Percentiles rank a stretch among this genome's conserved stretches.
Evolutionary conservation across 768 basidiomycete genomes (phyloP).

Genomic region (Kwoniella pini): DNA sequence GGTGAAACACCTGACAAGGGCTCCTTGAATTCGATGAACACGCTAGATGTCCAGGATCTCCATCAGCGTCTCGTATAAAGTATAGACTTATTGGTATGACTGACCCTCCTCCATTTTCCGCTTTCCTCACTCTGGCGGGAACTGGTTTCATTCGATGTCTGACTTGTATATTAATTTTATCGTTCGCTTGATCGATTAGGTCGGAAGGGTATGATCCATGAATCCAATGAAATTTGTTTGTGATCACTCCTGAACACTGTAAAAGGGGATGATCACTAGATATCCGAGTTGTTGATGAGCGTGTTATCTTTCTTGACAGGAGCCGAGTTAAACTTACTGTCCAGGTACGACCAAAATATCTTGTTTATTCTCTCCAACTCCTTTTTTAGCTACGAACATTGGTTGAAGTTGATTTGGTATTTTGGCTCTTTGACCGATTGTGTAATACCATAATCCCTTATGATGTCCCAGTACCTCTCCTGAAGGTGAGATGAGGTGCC

Average conservation of each 20-base stretch:
- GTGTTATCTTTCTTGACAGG: too few species aligned
- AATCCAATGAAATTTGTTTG: slow-evolving; percentile 69
- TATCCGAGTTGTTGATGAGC: too few species aligned
- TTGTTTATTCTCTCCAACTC: slow-evolving; percentile 59
- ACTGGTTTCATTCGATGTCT: slow-evolving; percentile 69
- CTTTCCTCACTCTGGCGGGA: slow-evolving; percentile 58
- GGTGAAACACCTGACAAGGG: slow-evolving; percentile 70
- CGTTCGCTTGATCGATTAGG: slow-evolving; percentile 51
- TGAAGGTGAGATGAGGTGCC: slow-evolving; percentile 66
- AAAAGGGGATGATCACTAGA: slow-evolving; percentile 66
- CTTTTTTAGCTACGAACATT: slow-evolving; percentile 76
- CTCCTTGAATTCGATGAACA: slow-evolving; percentile 61
- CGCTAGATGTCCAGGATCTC: too few species aligned
- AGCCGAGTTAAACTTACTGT: slow-evolving; percentile 61
- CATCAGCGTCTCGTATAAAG: neutral
- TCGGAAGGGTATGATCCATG: slow-evolving; percentile 58
- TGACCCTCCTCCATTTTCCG: slow-evolving; percentile 39
- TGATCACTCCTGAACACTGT: slow-evolving; percentile 14
- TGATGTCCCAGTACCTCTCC: slow-evolving; percentile 66
- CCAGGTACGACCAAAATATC: slow-evolving; percentile 75
- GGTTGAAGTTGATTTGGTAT: slow-evolving; percentile 64
- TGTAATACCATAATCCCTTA: slow-evolving; percentile 77
- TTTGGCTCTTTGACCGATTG: slow-evolving; percentile 77
- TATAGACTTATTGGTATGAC: neutral
- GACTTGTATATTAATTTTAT: slow-evolving; percentile 61